Base-by-base conservation (phyloP, 129 eudicot genomes). In the Flaveria trinervia region DNA sequence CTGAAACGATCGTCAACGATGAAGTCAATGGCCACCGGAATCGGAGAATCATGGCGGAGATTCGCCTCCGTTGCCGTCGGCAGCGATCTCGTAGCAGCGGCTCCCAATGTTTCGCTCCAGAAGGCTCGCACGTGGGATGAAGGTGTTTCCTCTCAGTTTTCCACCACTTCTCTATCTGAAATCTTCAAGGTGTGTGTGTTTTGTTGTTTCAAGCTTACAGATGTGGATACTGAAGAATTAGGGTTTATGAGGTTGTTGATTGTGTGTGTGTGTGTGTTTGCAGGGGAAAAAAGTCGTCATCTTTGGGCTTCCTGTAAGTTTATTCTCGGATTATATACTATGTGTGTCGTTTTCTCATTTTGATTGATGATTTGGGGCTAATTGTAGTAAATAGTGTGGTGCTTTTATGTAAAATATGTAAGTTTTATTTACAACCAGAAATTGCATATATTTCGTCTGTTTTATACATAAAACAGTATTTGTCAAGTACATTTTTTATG, bases 261-360 rank as follows among this genome's bases (percentile, higher is more conserved):
- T 13, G 44, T 68, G n/a, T n/a, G 16, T 77, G 10, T 62, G 10
- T 75, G 12, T 67, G 13, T 33, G 5, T 68, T 89, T 77, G 33
- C 97, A 95, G 99, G 97, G 89, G 51, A 95, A 89, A 79, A 95
- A 91, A 48, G 89, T 95, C 48, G 99, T 89, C 71, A 92, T 95
- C 77, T 95, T 95, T 71, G 99, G 99, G 55, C 96, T 95, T 36
- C 99, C 99, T 77, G 99, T 95, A 86, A 95, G 97, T 83, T 74
- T 4, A 16, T 52, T 70, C 52, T 26, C 33, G 10, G 10, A 16
- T 60, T 7, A 7, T 65, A n/a, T 48, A 33, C 33, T 30, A 62
- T 61, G 4, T 49, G 33, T 64, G 5, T 48, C 14, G 20, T 76
- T 76, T 22, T 30, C 36, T 4, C 36, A 49, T 65, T 48, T 17